Evolutionary conservation across 2,329 filamentous ascomycete genomes (phyloP).

Genomic region (Phyllosticta citriasiana): DNA sequence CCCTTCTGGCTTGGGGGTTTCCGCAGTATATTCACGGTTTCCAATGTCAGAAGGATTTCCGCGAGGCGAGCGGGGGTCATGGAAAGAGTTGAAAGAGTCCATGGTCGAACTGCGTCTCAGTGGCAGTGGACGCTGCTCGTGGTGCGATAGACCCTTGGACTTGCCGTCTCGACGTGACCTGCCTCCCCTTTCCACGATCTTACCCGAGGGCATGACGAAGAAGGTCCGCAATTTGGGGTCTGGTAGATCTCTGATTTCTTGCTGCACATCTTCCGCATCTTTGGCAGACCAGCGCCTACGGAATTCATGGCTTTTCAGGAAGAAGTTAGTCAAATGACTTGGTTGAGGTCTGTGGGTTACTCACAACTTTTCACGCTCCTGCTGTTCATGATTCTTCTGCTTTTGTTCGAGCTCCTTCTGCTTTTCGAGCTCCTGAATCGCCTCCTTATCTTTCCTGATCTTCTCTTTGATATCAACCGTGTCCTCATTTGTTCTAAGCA

Average conservation of each 20-base stretch:
- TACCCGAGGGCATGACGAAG: background rate
- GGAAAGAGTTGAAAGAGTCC: too few relatives aligned
- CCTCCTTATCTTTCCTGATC: background rate
- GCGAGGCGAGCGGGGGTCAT: too few relatives aligned
- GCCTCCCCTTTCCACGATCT: background rate
- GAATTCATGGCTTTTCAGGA: background rate
- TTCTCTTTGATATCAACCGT: background rate
- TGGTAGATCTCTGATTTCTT: background rate
- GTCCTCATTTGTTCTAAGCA: too few relatives aligned
- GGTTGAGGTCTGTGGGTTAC: background rate
- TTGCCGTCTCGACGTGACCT: too few relatives aligned
- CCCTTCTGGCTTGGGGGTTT: too few relatives aligned
- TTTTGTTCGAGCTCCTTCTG: background rate
- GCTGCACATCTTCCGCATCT: background rate
- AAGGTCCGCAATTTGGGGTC: background rate
- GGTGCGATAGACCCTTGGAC: too few relatives aligned
- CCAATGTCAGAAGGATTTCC: too few relatives aligned
- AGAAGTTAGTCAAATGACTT: background rate
- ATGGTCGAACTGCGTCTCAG: too few relatives aligned
- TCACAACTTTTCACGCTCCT: background rate
- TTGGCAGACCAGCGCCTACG: background rate
- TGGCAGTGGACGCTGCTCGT: too few relatives aligned
- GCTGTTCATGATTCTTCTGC: background rate
- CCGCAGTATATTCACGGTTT: too few relatives aligned
- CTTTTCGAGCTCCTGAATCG: background rate